Base-by-base conservation (phyloP, 75 land plant species). In the Ceratopteris richardii region DNA sequence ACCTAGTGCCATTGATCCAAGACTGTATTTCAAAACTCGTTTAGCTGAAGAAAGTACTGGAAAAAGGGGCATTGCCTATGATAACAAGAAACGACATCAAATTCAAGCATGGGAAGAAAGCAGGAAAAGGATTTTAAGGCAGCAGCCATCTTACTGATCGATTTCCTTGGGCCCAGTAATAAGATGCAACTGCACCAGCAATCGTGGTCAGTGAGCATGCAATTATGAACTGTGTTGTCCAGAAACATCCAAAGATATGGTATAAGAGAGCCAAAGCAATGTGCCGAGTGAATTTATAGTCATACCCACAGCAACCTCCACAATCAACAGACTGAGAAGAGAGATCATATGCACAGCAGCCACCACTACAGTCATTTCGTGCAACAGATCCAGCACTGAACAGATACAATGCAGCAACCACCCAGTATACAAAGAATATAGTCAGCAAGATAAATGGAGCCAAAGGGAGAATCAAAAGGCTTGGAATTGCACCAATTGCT, bases 111-210 rank as follows among this genome's bases (percentile, higher is more conserved):
- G n/a, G n/a, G n/a, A n/a, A n/a, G n/a, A n/a, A n/a, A n/a, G n/a
- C n/a, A n/a, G n/a, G n/a, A n/a, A n/a, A n/a, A n/a, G n/a, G n/a
- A n/a, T n/a, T n/a, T n/a, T n/a, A n/a, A n/a, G n/a, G n/a, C n/a
- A n/a, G n/a, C n/a, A n/a, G n/a, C n/a, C n/a, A n/a, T n/a, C n/a
- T n/a, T n/a, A n/a, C n/a, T n/a, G n/a, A n/a, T n/a, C n/a, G n/a
- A n/a, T n/a, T n/a, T n/a, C n/a, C n/a, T n/a, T n/a, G n/a, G n/a
- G n/a, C n/a, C n/a, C n/a, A n/a, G n/a, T n/a, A n/a, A n/a, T n/a
- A n/a, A n/a, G 93, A 80, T 24, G 94, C 94, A 66, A 91, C 88
- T 23, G 97, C 75, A 10, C 97, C 97, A 2, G 97, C 97, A 63
- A 91, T 80, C 0, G 83, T 82, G 0, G 94, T 88, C 29, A 84